phyloP scores from a whole-genome alignment of 23 red algal species.

The Chondrus crispus region DNA sequence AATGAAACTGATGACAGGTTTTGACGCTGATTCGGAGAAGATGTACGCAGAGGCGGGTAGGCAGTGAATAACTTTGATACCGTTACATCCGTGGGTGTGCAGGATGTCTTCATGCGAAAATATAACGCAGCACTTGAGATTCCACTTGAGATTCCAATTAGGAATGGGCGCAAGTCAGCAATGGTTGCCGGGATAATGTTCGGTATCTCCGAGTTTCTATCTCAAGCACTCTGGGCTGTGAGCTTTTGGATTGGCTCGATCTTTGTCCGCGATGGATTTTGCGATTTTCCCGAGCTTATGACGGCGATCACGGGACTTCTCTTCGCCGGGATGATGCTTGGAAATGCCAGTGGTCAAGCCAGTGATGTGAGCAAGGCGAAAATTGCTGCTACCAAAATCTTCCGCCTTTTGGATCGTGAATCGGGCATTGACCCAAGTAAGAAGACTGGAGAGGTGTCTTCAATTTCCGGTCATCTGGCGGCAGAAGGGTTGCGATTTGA shows the following conservation, averaged over 20 bases:
- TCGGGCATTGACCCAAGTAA: conserved; percentile 57
- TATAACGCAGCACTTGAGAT: conserved; percentile 56
- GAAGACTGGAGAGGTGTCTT: not conserved
- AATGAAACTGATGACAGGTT: conserved; percentile 87
- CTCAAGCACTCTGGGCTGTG: conserved; percentile 72
- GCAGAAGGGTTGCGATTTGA: conserved; percentile 75
- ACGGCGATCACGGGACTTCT: conserved; percentile 70
- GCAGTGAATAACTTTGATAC: conserved; percentile 88
- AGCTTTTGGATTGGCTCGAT: conserved; percentile 81
- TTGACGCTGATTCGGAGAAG: conserved; percentile 55
- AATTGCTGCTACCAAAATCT: conserved; percentile 83
- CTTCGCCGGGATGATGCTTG: conserved; percentile 84
- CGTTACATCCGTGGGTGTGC: conserved; percentile 56
- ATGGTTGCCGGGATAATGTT: conserved; percentile 68
- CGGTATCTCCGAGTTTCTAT: conserved; percentile 67
- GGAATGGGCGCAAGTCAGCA: conserved; percentile 40
- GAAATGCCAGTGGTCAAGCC: conserved; percentile 63
- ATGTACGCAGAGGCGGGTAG: conserved; percentile 67
- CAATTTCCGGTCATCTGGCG: conserved; percentile 36
- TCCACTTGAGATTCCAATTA: not conserved
- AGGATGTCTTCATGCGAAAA: conserved; percentile 55
- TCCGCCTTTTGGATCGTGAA: conserved; percentile 72
- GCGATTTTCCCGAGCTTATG: conserved; percentile 55
- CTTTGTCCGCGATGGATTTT: conserved; percentile 44
- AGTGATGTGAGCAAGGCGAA: conserved; percentile 74